phyloP scores from a whole-genome alignment of 345 rosid genomes.

The Ricinus communis region DNA sequence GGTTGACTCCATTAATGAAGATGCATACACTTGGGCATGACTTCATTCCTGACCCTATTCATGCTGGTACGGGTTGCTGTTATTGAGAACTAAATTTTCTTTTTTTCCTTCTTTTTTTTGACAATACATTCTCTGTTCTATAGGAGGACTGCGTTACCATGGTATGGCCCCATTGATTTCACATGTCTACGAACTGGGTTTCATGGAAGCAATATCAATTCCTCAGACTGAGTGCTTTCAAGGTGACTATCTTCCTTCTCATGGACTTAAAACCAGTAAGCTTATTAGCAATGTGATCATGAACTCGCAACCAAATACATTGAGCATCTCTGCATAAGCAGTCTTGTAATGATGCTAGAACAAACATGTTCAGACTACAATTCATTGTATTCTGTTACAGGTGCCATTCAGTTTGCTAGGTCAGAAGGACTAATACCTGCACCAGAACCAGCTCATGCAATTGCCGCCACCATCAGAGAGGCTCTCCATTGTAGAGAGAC shows the following conservation, averaged over 20 bases:
- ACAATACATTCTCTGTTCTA: conserved; percentile 11
- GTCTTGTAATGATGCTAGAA: not conserved
- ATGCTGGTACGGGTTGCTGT: conserved; percentile 54
- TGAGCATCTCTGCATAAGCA: too few relatives aligned
- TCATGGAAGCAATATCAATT: conserved; percentile 84
- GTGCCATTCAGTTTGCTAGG: conserved; percentile 85
- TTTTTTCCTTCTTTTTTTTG: conserved; percentile 2
- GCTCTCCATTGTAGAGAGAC: conserved; percentile 76
- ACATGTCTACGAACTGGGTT: conserved; percentile 75
- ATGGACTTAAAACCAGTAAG: not conserved
- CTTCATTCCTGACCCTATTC: conserved; percentile 97
- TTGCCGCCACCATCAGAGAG: conserved; percentile 88
- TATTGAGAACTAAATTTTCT: conserved; percentile 6
- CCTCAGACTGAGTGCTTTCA: conserved; percentile 85
- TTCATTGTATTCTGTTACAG: conserved; percentile 34
- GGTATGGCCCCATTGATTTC: conserved; percentile 94
- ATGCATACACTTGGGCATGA: conserved; percentile 98
- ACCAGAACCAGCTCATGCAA: conserved; percentile 92
- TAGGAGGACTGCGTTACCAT: conserved; percentile 91
- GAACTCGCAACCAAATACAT: too few relatives aligned
- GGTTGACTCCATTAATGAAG: conserved; percentile 96
- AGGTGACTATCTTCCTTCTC: conserved; percentile 38
- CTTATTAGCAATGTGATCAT: too few relatives aligned
- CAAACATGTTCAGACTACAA: not conserved
- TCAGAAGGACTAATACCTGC: conserved; percentile 88